A percentile compares a stretch with the other conserved stretches of the same genome.
Evolutionary conservation across 1,284 basidiomycete species (phyloP).

Genomic region (Trichosporon sp.): DNA sequence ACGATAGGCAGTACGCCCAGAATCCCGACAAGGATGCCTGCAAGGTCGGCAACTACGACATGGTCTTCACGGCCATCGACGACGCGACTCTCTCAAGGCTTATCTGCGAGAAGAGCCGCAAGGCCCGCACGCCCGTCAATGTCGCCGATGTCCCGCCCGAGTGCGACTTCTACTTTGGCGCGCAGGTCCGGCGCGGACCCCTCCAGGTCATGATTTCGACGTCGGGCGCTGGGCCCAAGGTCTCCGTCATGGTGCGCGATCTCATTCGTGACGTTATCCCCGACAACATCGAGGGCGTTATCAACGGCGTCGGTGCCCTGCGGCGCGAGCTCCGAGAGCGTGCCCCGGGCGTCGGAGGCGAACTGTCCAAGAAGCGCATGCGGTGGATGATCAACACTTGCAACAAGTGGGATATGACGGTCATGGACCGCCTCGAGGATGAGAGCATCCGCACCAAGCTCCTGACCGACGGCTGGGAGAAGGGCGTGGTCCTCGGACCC

Average conservation of each 20-base stretch:
- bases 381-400: conserved; percentile 90
- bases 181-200: conserved; percentile 82
- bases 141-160: conserved; percentile 91
- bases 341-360: conserved; percentile 54
- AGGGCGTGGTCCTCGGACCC: conserved; percentile 36
- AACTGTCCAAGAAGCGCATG: conserved; percentile 61
- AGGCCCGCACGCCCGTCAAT: conserved; percentile 75
- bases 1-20: conserved; percentile 58
- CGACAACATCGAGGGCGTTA: conserved; percentile 67
- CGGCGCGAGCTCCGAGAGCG: conserved; percentile 49
- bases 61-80: conserved; percentile 94
- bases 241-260: conserved; percentile 76
- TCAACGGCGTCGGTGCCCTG: conserved; percentile 64
- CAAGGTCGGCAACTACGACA: conserved; percentile 58
- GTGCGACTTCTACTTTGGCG: conserved; percentile 99
- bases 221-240: conserved; percentile 81
- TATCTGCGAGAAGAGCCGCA: conserved; percentile 68
- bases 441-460: conserved; percentile 31
- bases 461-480: conserved; percentile 47
- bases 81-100: conserved; percentile 63
- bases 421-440: conserved; percentile 41
- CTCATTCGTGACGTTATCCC: conserved; percentile 68
- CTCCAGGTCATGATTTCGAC: conserved; percentile 95
- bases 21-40: conserved; percentile 17
- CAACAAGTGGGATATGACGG: conserved; percentile 58